Percentiles rank a stretch among this genome's conserved stretches.
Evolutionary conservation across 306 rosid genomes (phyloP).

Genomic region (Mimosa pudica): DNA sequence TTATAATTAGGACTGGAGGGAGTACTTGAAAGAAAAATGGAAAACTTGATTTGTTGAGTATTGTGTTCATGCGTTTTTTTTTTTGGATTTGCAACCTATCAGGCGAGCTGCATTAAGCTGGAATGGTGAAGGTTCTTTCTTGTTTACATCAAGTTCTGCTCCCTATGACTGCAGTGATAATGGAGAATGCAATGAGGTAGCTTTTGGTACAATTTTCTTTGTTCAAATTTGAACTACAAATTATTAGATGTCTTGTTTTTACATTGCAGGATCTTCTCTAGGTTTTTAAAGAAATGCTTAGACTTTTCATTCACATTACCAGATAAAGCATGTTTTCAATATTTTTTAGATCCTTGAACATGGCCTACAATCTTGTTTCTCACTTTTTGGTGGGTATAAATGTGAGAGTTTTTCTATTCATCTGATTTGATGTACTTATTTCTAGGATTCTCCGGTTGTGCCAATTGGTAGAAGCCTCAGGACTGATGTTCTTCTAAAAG

Average conservation of each 20-base stretch:
- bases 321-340: background rate
- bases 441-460: conserved; percentile 80
- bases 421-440: conserved; percentile 26
- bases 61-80: background rate
- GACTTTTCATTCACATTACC: background rate
- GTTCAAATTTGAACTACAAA: background rate
- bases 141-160: conserved; percentile 95
- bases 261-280: background rate
- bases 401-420: conserved; percentile 17
- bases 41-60: conserved; percentile 16
- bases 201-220: conserved; percentile 14
- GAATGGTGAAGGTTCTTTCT: conserved; percentile 85
- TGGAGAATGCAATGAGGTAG: conserved; percentile 88
- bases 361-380: background rate
- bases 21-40: background rate
- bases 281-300: background rate
- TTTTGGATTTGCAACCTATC: conserved; percentile 37
- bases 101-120: conserved; percentile 75
- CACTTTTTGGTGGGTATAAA: background rate
- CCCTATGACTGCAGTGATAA: conserved; percentile 83
- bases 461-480: conserved; percentile 91
- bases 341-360: conserved; percentile 21
- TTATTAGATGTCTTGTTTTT: background rate
- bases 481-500: conserved; percentile 79
- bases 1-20: too few species aligned